Evolutionary conservation across 176 grass and related monocot genomes (phyloP), one percentile per base, ranked within the genome.

Genomic region (Puya raimondii): DNA sequence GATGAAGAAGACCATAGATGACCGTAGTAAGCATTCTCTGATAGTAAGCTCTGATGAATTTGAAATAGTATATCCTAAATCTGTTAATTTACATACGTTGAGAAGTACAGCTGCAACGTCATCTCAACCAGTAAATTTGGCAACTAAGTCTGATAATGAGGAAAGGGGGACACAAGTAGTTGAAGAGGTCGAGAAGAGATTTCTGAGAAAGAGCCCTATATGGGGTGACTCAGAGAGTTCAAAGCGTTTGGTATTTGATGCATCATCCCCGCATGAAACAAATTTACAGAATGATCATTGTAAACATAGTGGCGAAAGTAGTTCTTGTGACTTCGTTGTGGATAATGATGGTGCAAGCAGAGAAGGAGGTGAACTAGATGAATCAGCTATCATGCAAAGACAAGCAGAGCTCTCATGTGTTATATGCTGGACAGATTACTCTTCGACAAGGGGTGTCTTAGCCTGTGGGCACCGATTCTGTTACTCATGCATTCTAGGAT

Each of bases 401-500:
- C 81, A 90, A 66, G 48, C 29, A 23, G 86, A 83, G 50, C 68
- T 96, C 71, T 96, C 93, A 69, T 96, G 93, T 70, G 89, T 85
- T 18, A 96, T 96, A 83, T 92, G 93, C 64, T 96, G 79, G 88
- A 96, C 93, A 47, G 84, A 92, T 49, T 96, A 92, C 69, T 92
- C 73, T 69, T 83, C 86, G 63, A 79, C 71, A 61, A 89, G 93
- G 72, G 93, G 86, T 42, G 88, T 92, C 81, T 92, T 96, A 82
- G 86, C 73, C 64, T 96, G 93, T 81, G 89, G 93, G 49, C 93
- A 96, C 72, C 70, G 93, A 49, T 96, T 96, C 65, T 96, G 93
- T 80, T 96, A 85, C 70, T 83, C 82, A 65, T 96, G 93, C 81
- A 96, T 96, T 70, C 81, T 89, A 89, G 81, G 47, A 83, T 96